Conservation (phyloP, 345 rosid species). For the Odontarrhena argentea region DNA sequence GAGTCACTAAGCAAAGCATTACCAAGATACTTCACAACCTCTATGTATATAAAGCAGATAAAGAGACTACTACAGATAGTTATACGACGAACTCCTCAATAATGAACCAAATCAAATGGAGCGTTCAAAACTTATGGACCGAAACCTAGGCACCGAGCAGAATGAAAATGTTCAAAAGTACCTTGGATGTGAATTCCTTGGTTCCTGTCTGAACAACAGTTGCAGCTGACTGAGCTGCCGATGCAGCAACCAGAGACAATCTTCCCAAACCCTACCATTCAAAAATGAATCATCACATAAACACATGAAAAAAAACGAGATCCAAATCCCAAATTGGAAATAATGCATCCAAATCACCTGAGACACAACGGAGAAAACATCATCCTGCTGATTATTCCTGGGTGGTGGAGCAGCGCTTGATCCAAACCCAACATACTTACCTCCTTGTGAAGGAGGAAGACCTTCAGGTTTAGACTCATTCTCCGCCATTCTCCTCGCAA, state of each 20-base stretch:
- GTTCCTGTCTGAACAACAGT: slow-evolving; percentile 66
- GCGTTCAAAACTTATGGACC: neutral
- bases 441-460: slow-evolving; percentile 89
- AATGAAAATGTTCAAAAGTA: neutral
- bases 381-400: slow-evolving; percentile 60
- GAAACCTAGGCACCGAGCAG: neutral
- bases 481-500: slow-evolving; percentile 69
- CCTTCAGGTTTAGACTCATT: slow-evolving; percentile 88
- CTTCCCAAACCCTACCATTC: slow-evolving; percentile 72
- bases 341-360: slow-evolving; percentile 55
- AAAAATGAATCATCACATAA: slow-evolving; percentile 19
- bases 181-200: slow-evolving; percentile 42
- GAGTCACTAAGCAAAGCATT: neutral
- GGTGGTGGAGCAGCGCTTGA: slow-evolving; percentile 63
- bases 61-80: slow-evolving; percentile 14
- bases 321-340: neutral
- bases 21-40: neutral
- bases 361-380: slow-evolving; percentile 71
- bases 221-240: slow-evolving; percentile 65
- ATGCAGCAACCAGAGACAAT: slow-evolving; percentile 81
- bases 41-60: neutral
- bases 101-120: neutral
- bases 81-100: neutral
- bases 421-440: slow-evolving; percentile 95
- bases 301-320: neutral